Percentiles rank a stretch among this genome's conserved stretches.
Conservation (phyloP, 2,329 filamentous ascomycete species). For the Cadophora sp. region DNA sequence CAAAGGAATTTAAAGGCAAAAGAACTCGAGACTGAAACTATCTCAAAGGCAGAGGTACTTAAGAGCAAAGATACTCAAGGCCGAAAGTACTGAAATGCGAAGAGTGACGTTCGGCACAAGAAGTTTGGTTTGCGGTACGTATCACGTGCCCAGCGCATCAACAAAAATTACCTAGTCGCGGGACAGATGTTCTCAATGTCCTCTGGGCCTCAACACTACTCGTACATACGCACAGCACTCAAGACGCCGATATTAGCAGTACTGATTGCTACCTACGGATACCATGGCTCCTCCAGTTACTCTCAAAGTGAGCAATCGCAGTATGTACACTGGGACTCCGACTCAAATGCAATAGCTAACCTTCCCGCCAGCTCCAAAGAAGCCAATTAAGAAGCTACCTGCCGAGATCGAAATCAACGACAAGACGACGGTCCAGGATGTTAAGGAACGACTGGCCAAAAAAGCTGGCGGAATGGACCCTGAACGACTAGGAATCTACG, state of each 20-base stretch:
- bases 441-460: conserved; percentile 62
- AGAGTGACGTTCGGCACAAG: too few relatives aligned
- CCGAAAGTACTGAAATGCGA: too few relatives aligned
- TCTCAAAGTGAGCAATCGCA: conserved; percentile 34
- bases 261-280: background rate
- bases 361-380: conserved; percentile 37
- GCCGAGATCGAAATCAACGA: conserved; percentile 55
- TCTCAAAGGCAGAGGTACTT: too few relatives aligned
- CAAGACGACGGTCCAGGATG: conserved; percentile 62
- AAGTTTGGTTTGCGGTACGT: too few relatives aligned
- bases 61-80: too few relatives aligned
- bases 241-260: background rate
- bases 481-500: conserved; percentile 68
- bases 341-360: conserved; percentile 15
- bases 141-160: background rate
- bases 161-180: background rate
- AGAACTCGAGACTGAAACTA: too few relatives aligned
- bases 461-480: conserved; percentile 58
- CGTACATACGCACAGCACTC: background rate
- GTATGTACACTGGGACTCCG: conserved; percentile 17
- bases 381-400: conserved; percentile 54
- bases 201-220: conserved; percentile 1
- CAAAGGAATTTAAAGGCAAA: too few relatives aligned
- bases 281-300: conserved; percentile 16
- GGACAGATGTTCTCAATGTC: background rate